These are phyloP conservation scores for Cucurbita argyrosperma DNA, from an alignment of 306 rosid species.

Conservation along the genomic window DNA sequence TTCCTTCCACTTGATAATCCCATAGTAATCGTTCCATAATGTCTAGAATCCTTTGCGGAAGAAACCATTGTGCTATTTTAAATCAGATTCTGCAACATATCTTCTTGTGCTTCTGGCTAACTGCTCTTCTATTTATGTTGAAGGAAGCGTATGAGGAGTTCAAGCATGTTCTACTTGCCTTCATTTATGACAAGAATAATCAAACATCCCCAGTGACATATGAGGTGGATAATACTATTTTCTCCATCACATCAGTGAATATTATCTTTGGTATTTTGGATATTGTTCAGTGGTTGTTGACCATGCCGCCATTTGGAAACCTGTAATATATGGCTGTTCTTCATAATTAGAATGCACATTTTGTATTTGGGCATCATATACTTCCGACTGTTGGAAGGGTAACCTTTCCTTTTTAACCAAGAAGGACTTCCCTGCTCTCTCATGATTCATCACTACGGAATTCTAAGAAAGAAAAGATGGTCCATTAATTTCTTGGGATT, in stretches of 20 bases:
- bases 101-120: conserved; percentile 19
- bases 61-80: background rate
- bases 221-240: conserved; percentile 37
- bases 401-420: background rate
- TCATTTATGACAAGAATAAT: conserved; percentile 83
- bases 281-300: background rate
- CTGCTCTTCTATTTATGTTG: conserved; percentile 22
- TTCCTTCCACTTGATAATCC: background rate
- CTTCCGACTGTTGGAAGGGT: background rate
- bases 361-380: background rate
- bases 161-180: conserved; percentile 91
- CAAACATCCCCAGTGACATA: conserved; percentile 69
- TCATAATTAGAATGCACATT: background rate
- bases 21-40: background rate
- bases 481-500: background rate
- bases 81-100: background rate
- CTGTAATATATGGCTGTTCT: background rate
- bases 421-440: background rate
- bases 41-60: background rate
- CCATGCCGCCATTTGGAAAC: background rate
- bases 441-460: background rate
- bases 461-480: background rate
- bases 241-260: background rate
- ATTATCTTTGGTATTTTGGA: background rate
- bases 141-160: conserved; percentile 99